Percentiles rank a stretch among this genome's conserved stretches.
Evolutionary conservation across 139 green algal genomes (phyloP).

Genomic region (Zygnema circumcarinatum): DNA sequence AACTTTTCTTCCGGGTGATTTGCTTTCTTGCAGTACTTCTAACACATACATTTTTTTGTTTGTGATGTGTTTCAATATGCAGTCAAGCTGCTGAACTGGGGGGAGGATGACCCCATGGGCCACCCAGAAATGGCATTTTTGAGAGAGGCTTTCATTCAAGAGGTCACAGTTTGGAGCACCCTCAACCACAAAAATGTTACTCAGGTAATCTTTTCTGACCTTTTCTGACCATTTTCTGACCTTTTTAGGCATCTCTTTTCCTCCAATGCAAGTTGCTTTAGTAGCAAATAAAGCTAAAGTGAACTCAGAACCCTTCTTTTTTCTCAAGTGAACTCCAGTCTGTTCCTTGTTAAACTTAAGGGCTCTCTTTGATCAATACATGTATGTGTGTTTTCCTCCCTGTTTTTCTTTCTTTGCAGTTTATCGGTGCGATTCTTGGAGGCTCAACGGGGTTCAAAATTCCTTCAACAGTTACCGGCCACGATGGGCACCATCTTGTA

Average conservation of each 20-base stretch:
- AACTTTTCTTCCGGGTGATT: too few relatives aligned
- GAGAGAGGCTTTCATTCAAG: conserved; percentile 18
- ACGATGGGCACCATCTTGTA: not conserved
- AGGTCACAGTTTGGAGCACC: conserved; percentile 43
- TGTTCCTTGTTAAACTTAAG: too few relatives aligned
- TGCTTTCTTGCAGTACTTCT: too few relatives aligned
- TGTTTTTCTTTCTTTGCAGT: not conserved
- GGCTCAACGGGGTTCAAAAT: not conserved
- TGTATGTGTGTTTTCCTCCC: too few relatives aligned
- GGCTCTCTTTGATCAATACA: too few relatives aligned
- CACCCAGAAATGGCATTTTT: not conserved
- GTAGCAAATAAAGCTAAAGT: too few relatives aligned
- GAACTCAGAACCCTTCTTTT: too few relatives aligned
- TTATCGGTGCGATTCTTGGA: conserved; percentile 17
- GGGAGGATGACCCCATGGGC: conserved; percentile 19
- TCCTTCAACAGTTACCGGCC: not conserved
- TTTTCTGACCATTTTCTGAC: too few relatives aligned
- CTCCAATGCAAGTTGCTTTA: too few relatives aligned
- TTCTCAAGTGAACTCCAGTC: too few relatives aligned
- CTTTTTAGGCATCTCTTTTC: too few relatives aligned
- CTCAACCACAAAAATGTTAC: conserved; percentile 33
- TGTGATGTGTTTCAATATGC: conserved; percentile 5
- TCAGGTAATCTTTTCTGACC: conserved; percentile 12
- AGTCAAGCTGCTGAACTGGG: conserved; percentile 50
- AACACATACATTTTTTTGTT: too few relatives aligned